Percentiles rank a stretch among this genome's conserved stretches.
Evolutionary conservation across 768 basidiomycete species (phyloP).

Genomic region (Pisolithus microcarpus): DNA sequence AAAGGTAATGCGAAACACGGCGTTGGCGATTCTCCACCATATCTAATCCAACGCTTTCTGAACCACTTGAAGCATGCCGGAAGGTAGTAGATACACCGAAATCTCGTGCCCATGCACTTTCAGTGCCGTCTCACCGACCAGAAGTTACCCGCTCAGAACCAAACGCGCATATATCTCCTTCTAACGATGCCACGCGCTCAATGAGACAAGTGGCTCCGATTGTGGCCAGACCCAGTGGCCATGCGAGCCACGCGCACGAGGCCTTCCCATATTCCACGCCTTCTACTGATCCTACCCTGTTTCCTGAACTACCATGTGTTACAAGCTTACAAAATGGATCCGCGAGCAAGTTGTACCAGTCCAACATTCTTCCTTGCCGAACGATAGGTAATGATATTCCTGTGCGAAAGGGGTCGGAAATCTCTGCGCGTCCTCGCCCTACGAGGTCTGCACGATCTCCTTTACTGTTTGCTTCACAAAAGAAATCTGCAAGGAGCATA

Average conservation of each 20-base stretch:
- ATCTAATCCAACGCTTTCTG: no score
- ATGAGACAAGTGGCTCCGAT: neutral
- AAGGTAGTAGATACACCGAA: no score
- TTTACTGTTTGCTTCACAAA: no score
- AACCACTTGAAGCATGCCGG: no score
- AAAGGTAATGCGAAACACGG: neutral
- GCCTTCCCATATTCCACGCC: no score
- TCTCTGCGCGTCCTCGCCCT: no score
- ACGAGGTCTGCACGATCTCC: no score
- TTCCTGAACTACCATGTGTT: neutral
- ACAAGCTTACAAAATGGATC: neutral
- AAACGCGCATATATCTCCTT: neutral
- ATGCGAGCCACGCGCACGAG: neutral
- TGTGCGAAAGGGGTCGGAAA: no score
- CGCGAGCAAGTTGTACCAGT: no score
- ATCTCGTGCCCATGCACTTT: no score
- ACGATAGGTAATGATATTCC: neutral
- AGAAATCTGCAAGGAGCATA: neutral
- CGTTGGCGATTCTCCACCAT: no score
- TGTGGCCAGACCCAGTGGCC: neutral
- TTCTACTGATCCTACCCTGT: no score
- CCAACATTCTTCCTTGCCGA: neutral
- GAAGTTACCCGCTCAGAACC: neutral
- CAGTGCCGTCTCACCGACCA: neutral
- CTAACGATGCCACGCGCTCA: neutral